Conservation (phyloP, 768 basidiomycete genomes). For the Steccherinum ochraceum region DNA sequence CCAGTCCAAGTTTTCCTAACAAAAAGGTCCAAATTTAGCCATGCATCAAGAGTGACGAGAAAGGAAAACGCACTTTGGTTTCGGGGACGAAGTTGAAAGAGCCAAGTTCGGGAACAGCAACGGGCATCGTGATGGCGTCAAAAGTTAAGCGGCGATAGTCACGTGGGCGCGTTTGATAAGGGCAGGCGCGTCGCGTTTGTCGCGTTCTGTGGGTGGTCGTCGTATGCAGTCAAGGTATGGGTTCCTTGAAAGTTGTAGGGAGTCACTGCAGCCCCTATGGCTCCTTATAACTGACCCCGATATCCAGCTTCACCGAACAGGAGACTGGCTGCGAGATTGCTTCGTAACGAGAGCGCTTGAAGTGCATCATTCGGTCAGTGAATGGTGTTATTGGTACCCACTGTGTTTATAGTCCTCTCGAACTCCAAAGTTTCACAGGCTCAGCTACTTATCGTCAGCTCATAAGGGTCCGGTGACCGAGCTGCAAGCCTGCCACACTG, state of each 20-base stretch:
- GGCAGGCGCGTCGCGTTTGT: not conserved
- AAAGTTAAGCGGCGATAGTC: not conserved
- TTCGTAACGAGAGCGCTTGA: not conserved
- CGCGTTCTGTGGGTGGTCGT: no score
- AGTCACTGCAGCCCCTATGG: not conserved
- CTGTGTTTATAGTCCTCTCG: not conserved
- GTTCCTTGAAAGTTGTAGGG: no score
- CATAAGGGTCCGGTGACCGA: no score
- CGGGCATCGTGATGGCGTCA: constrained; percentile 25
- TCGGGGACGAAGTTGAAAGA: constrained; percentile 33
- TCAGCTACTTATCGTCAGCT: no score
- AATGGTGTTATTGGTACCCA: not conserved
- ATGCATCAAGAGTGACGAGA: no score
- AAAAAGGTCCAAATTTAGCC: no score
- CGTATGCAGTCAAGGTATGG: no score
- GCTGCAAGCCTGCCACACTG: not conserved
- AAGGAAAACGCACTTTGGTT: constrained; percentile 31
- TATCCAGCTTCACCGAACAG: not conserved
- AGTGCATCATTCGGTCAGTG: not conserved
- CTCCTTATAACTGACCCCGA: not conserved
- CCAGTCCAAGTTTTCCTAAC: constrained; percentile 42
- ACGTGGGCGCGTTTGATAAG: not conserved
- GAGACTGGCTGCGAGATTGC: not conserved
- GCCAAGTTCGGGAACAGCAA: constrained; percentile 31
- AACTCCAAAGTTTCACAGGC: no score